Evolutionary conservation across 2,329 filamentous ascomycete genomes (phyloP), one percentile per base, ranked within the genome.

Genomic region (Xylariaceae sp.): DNA sequence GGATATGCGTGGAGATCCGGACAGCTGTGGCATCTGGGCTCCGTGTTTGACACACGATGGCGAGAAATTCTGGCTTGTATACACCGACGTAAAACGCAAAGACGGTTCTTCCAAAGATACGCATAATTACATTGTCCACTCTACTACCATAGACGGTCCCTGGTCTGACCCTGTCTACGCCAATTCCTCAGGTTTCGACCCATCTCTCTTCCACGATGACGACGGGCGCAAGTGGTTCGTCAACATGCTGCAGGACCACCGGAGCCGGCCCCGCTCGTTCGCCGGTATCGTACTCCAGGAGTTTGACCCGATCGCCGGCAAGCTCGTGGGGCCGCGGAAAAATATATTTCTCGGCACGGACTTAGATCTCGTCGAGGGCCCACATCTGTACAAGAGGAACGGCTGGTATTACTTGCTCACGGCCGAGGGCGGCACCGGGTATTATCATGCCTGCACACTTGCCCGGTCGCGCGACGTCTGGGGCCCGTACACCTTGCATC

Each of bases 21-120:
- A 83, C 64, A 80, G 78, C 65, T 81, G 80, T 61, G 80, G 80
- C 39, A 71, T 86, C n/a, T 86, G 82, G 80, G 82, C 83, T 1
- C 83, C 83, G 0, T 86, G 83, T 62, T 73, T 86, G 26, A 80
- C 77, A 0, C 80, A 85, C 60, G 81, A 85, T 59, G 81, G 80
- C 45, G 72, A 77, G 2, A 76, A 71, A 51, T 86, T 84, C 68
- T 85, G 78, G 75, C 76, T 86, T 4, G 82, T 85, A 1, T 86
- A 83, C 66, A 84, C 82, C 1, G 81, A 85, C 62, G 81, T 86
- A 12, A 86, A 85, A 70, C 80, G 83, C 59, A 85, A 85, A 65
- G 83, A 86, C 60, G 83, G 83, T 9, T 80, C 77, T 2, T 85
- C 84, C 74, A 84, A 83, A 65, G 82, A 85, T 61, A 76, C 80